Base-by-base conservation (phyloP, 768 basidiomycete genomes). In the Suillus subaureus region DNA sequence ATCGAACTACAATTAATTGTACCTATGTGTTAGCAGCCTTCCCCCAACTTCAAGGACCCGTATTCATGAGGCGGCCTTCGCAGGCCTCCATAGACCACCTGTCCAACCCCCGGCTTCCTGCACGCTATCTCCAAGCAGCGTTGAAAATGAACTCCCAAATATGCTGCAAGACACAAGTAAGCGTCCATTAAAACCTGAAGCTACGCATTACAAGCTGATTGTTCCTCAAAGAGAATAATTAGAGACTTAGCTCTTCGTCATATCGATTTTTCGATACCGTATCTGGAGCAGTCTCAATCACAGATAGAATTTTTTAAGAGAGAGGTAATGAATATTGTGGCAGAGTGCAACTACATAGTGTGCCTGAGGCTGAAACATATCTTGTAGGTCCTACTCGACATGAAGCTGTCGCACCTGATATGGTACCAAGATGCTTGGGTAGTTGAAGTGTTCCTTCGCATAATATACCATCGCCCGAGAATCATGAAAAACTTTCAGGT, bases 261-360 rank as follows among this genome's bases (percentile, higher is more conserved):
- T 18, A 21, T 60, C 6, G 58, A 60, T 42, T 42, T 60, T 60
- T 60, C 58, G 28, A 60, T 42, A 40, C 28, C 58, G 6, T 42
- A 60, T 28, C 7, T 6, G 58, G 12, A 42, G 16, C 58, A 60
- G 40, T 9, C 58, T 60, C 18, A 21, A 31, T 28, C 18, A 12
- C 1, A 2, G 13, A 21, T 60, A 21, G 58, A 60, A 1, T 60
- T 40, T 13, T 60, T 60, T 18, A 60, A 60, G 40, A 21, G 58
- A 16, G 58, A 60, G 58, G 58, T 60, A 60, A 28, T 31, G 12
- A 7, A 37, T 39, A n/a, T 40, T 40, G 42, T 21, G 26, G 26
- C 39, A 26, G 37, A 18, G 39, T 54, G 28, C 11, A 11, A 28
- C 4, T 18, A 18, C 9, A 31, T 28, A 3, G 18, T 21, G 8